These are phyloP conservation scores for Phoma sp. DNA, from an alignment of 2,329 filamentous ascomycete species.

Conservation along the genomic window DNA sequence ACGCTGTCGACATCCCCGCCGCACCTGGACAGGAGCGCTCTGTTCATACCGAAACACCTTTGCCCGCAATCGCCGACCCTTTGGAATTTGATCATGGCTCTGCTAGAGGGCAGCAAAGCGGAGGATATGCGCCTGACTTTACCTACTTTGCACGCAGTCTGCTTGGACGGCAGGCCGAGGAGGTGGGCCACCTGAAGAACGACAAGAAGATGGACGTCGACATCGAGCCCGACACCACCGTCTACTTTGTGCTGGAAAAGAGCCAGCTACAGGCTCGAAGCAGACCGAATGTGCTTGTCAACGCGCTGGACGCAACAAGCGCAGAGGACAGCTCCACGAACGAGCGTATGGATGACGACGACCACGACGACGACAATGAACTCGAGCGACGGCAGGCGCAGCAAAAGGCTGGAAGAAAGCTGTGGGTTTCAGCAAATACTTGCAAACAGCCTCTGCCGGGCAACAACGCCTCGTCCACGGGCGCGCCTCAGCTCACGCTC, in stretches of 20 bases:
- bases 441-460: slow-evolving; percentile 75
- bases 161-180: slow-evolving; percentile 64
- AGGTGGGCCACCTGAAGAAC: slow-evolving; percentile 62
- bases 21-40: slow-evolving; percentile 19
- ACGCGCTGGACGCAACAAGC: slow-evolving; percentile 32
- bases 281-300: slow-evolving; percentile 32
- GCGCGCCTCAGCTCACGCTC: slow-evolving; percentile 72
- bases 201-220: slow-evolving; percentile 69
- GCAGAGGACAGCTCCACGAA: neutral
- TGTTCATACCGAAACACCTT: slow-evolving; percentile 33
- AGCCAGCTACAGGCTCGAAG: slow-evolving; percentile 58
- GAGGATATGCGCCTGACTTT: slow-evolving; percentile 67
- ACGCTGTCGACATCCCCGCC: slow-evolving; percentile 63
- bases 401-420: slow-evolving; percentile 43
- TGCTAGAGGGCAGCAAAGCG: slow-evolving; percentile 41
- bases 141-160: slow-evolving; percentile 66
- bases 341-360: neutral
- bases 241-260: slow-evolving; percentile 69
- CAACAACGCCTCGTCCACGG: slow-evolving; percentile 52
- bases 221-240: slow-evolving; percentile 66
- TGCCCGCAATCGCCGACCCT: slow-evolving; percentile 54
- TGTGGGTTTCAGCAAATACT: slow-evolving; percentile 87
- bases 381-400: slow-evolving; percentile 26
- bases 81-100: slow-evolving; percentile 33
- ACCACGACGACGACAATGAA: slow-evolving; percentile 4